Conservation (phyloP, 805 yeast species). For the Hanseniaspora clermontiae region DNA sequence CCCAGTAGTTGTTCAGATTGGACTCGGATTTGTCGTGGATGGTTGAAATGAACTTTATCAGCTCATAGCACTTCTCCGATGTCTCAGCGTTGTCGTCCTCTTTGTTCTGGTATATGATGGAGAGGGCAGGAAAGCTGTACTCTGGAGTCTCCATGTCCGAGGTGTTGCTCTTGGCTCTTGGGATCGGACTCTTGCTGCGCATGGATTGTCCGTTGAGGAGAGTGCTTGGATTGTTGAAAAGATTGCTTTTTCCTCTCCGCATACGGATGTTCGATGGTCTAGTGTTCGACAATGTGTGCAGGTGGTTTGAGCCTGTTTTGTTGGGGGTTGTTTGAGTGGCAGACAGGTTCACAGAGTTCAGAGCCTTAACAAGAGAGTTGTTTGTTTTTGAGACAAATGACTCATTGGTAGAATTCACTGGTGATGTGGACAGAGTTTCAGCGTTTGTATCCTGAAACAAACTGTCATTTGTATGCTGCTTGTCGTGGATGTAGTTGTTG, state of each 20-base stretch:
- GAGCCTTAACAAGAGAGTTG: slow-evolving; percentile 6
- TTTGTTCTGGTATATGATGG: background rate
- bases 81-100: slow-evolving; percentile 13
- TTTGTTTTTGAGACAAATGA: background rate
- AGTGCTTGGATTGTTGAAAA: background rate
- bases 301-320: background rate
- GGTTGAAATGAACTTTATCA: slow-evolving; percentile 9
- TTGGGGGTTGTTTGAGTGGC: background rate
- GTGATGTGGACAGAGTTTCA: background rate
- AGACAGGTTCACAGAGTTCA: slow-evolving; percentile 1
- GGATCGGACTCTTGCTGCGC: background rate
- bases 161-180: slow-evolving; percentile 12
- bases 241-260: slow-evolving; percentile 9
- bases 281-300: background rate
- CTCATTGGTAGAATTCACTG: background rate
- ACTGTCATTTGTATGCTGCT: slow-evolving; percentile 10
- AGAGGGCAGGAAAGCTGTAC: background rate
- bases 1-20: slow-evolving; percentile 4
- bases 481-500: slow-evolving; percentile 8
- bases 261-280: slow-evolving; percentile 5
- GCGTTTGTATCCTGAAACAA: slow-evolving; percentile 3
- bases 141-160: background rate
- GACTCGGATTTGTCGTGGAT: slow-evolving; percentile 9
- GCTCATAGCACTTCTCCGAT: slow-evolving; percentile 11
- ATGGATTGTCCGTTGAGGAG: background rate